Evolutionary conservation across 345 rosid species (phyloP).

Genomic region (Salix suchowensis): DNA sequence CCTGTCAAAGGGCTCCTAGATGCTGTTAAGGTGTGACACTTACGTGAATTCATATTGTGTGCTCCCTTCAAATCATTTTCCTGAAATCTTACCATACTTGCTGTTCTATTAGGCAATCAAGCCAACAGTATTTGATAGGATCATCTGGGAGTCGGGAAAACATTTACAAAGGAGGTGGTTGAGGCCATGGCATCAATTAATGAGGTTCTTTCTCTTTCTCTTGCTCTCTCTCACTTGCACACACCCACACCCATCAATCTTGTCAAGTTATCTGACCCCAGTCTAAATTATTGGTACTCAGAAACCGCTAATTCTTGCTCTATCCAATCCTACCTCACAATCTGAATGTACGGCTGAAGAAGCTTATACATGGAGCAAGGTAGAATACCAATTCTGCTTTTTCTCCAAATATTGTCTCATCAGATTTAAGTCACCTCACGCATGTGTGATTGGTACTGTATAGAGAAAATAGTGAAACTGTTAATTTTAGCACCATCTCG

Average conservation of each 20-base stretch:
- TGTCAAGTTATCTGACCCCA: neutral
- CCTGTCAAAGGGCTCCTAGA: slow-evolving; percentile 60
- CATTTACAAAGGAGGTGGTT: slow-evolving; percentile 87
- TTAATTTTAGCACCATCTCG: neutral
- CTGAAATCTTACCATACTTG: slow-evolving; percentile 1
- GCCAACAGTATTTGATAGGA: slow-evolving; percentile 90
- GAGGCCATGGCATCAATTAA: slow-evolving; percentile 79
- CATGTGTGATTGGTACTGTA: neutral
- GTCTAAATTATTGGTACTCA: slow-evolving; percentile 30
- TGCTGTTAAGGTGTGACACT: slow-evolving; percentile 64
- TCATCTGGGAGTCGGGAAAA: slow-evolving; percentile 91
- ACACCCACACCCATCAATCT: neutral
- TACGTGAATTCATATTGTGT: neutral
- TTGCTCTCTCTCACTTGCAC: neutral
- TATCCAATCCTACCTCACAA: slow-evolving; percentile 94
- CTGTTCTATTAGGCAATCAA: slow-evolving; percentile 55
- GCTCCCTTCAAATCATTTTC: neutral
- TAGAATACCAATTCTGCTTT: slow-evolving; percentile 13
- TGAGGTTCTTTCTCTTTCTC: slow-evolving; percentile 45
- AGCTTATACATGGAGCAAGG: slow-evolving; percentile 92
- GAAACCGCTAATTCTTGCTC: slow-evolving; percentile 92
- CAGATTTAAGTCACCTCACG: neutral
- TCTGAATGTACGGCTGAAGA: slow-evolving; percentile 96
- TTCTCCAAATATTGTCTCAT: neutral
- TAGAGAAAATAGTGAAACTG: neutral